phyloP scores from a whole-genome alignment of 495 filamentous ascomycete genomes.

The Tuber aestivum region DNA sequence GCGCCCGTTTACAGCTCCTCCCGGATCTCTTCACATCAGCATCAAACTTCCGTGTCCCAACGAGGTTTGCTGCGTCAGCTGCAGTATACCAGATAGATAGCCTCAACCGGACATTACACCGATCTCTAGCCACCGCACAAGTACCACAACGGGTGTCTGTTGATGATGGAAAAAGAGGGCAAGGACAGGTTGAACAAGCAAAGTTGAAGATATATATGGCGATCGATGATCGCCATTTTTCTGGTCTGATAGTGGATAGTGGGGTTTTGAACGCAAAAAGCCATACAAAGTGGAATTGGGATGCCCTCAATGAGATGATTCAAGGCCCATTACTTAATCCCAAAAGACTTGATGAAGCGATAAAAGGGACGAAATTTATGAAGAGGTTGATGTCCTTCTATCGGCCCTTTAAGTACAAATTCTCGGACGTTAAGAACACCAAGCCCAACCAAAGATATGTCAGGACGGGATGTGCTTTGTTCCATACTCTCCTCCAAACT shows the following conservation, averaged over 20 bases:
- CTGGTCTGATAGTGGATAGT: slow-evolving; percentile 77
- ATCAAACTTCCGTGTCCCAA: slow-evolving; percentile 60
- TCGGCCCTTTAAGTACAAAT: slow-evolving; percentile 92
- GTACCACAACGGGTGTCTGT: slow-evolving; percentile 38
- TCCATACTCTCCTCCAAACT: slow-evolving; percentile 76
- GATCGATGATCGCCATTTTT: slow-evolving; percentile 84
- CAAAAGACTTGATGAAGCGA: slow-evolving; percentile 87
- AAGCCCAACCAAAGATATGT: slow-evolving; percentile 93
- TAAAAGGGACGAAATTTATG: slow-evolving; percentile 90
- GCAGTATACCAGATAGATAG: slow-evolving; percentile 97
- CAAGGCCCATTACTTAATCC: slow-evolving; percentile 90
- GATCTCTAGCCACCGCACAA: slow-evolving; percentile 52
- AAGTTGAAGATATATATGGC: slow-evolving; percentile 65
- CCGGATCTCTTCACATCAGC: slow-evolving; percentile 74
- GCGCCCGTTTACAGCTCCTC: slow-evolving; percentile 72
- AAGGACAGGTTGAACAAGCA: slow-evolving; percentile 54
- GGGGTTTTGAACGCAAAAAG: slow-evolving; percentile 70
- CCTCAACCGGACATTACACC: slow-evolving; percentile 85
- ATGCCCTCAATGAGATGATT: slow-evolving; percentile 78
- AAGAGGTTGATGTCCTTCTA: slow-evolving; percentile 93
- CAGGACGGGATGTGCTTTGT: slow-evolving; percentile 75
- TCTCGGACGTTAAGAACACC: slow-evolving; percentile 76
- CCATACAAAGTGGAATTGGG: slow-evolving; percentile 94
- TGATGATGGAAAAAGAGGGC: slow-evolving; percentile 45
- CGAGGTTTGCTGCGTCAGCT: slow-evolving; percentile 71